phyloP scores from a whole-genome alignment of 345 rosid genomes.

The Eucalyptus pauciflora region DNA sequence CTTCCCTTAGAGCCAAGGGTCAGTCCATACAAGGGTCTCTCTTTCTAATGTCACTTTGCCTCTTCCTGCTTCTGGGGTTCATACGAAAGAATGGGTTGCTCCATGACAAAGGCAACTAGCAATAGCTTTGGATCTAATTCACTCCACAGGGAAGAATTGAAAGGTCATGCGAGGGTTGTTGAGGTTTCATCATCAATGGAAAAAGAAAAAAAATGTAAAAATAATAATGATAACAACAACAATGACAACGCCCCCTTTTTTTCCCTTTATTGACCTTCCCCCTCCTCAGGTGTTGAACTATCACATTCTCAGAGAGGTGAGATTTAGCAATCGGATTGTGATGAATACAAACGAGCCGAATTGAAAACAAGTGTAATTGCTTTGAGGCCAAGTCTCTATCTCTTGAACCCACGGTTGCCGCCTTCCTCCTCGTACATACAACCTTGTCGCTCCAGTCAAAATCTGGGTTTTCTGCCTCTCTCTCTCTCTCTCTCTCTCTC shows the following conservation, averaged over 20 bases:
- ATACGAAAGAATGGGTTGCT: neutral
- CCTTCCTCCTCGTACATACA: neutral
- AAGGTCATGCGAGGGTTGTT: neutral
- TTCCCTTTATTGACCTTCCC: neutral
- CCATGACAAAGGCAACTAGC: neutral
- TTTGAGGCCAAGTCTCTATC: neutral
- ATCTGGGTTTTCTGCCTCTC: neutral
- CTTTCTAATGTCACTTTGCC: neutral
- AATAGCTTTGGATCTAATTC: neutral
- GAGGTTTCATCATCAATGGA: constrained; percentile 2
- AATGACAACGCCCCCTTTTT: neutral
- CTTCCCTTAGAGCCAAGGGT: neutral
- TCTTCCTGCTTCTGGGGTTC: neutral
- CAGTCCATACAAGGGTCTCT: neutral
- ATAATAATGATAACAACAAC: neutral
- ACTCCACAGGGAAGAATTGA: neutral
- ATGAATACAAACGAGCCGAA: neutral
- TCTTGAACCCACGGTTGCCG: neutral
- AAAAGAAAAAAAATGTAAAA: neutral
- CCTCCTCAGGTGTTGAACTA: constrained; percentile 10
- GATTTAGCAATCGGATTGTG: constrained; percentile 4
- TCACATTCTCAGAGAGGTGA: constrained; percentile 17
- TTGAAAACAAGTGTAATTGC: neutral
- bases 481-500: neutral
- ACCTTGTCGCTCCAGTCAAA: neutral